These are phyloP conservation scores for Aspergillus candidus DNA, from an alignment of 2,329 filamentous ascomycete species.

Conservation along the genomic window DNA sequence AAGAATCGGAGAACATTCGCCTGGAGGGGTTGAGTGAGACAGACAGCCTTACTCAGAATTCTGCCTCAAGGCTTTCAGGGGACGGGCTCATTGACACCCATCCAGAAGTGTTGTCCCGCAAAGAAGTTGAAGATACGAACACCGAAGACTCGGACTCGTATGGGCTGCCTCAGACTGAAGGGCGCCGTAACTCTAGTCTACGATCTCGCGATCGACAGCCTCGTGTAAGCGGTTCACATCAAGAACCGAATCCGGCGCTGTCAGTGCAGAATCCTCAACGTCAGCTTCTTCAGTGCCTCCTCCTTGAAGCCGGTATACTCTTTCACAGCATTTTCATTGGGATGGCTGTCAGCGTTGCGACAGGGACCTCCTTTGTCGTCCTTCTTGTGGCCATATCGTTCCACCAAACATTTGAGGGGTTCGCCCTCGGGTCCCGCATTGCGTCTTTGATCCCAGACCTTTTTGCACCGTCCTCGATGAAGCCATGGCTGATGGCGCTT, in stretches of 20 bases:
- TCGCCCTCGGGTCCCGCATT: slow-evolving; percentile 79
- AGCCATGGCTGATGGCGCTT: slow-evolving; percentile 66
- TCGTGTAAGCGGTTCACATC: slow-evolving; percentile 11
- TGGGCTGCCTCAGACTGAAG: slow-evolving; percentile 12
- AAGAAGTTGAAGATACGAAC: slow-evolving; percentile 52
- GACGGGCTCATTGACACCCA: background rate
- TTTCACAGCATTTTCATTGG: slow-evolving; percentile 84
- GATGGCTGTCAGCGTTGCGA: slow-evolving; percentile 77
- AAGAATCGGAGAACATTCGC: slow-evolving; percentile 16
- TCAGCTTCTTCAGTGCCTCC: slow-evolving; percentile 67
- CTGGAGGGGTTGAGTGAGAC: slow-evolving; percentile 13
- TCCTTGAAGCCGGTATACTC: slow-evolving; percentile 76
- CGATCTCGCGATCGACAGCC: slow-evolving; percentile 11
- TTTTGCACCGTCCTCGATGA: slow-evolving; percentile 65
- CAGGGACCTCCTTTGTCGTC: slow-evolving; percentile 70
- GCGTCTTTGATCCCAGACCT: slow-evolving; percentile 60
- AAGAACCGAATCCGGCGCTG: slow-evolving; percentile 26
- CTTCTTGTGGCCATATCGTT: slow-evolving; percentile 76
- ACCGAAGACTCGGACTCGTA: slow-evolving; percentile 48
- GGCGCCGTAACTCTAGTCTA: slow-evolving; percentile 8
- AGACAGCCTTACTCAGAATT: background rate
- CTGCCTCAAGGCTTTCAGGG: too few species aligned
- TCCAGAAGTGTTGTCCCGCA: slow-evolving; percentile 15
- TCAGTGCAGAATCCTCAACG: slow-evolving; percentile 54
- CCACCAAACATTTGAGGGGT: slow-evolving; percentile 83